Evolutionary conservation across 1,139 yeast genomes (phyloP).

Genomic region (Protomyces lactucae-debilis): DNA sequence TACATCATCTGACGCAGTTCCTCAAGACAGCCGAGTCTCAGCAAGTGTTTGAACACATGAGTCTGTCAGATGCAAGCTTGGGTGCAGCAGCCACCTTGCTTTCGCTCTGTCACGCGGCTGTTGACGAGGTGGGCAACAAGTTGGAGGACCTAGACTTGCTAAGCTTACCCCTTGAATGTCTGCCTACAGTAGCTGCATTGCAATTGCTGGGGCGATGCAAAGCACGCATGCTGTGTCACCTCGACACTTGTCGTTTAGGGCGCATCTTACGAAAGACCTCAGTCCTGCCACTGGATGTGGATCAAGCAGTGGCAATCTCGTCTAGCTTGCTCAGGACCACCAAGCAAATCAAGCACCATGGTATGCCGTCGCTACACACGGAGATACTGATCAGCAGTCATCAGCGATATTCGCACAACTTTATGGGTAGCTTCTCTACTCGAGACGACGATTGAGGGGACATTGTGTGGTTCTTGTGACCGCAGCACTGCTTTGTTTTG

Average conservation of each 20-base stretch:
- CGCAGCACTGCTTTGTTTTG: neutral
- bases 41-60: no score
- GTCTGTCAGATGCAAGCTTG: neutral
- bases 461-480: neutral
- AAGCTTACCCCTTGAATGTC: neutral
- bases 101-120: neutral
- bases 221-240: neutral
- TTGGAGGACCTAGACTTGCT: neutral
- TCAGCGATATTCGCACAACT: neutral
- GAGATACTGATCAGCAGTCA: neutral
- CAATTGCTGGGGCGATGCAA: neutral
- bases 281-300: neutral
- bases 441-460: neutral
- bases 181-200: neutral
- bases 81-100: neutral
- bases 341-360: neutral
- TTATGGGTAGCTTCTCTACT: neutral
- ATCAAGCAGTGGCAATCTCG: neutral
- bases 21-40: neutral
- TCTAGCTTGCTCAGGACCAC: neutral
- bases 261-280: neutral
- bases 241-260: neutral
- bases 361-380: neutral
- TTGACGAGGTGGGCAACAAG: neutral
- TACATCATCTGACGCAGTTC: neutral